Evolutionary conservation across 2,329 filamentous ascomycete species (phyloP), one percentile per base, ranked within the genome.

Genomic region (Myotisia sp.): DNA sequence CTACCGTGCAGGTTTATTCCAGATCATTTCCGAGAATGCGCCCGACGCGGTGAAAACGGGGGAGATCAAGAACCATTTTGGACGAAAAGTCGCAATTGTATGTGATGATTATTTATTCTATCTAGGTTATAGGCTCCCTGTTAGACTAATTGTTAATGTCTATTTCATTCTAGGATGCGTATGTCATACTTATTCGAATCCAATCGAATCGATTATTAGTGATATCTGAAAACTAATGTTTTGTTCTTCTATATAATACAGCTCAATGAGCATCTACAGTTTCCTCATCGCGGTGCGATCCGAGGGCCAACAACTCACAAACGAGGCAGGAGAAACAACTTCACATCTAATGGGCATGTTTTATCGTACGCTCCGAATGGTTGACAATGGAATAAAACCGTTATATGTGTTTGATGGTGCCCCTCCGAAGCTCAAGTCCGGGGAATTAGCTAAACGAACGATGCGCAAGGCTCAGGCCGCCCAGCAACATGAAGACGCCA

Each of bases 311-410:
- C 85, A 94, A 60, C 77, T 98, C 49, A 95, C 78, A 71, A 92
- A 79, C 59, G 90, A 98, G 51, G 79, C 77, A 34, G 90, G 90
- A 51, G 85, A 95, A 59, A 98, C 90, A 2, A 98, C 90, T 1
- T 98, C 90, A 12, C 90, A 98, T 57, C 66, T 98, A 10, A 95
- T 98, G 86, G 90, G 90, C 52, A 87, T 98, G 76, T 98, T 98
- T 67, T 98, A 98, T 67, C 86, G 90, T 48, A 98, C 90, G 2
- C 70, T 98, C 5, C 85, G 90, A 48, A 95, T 98, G 64, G 83
- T 95, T 51, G 90, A 98, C 62, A 95, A 94, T 50, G 90, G 90
- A 38, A 95, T 98, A 65, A 98, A 98, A 56, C 90, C 90, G 1
- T 72, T 98, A 46, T 98, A 93, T 58, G 87, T 98, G 38, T 98